A percentile compares a stretch with the other conserved stretches of the same genome.
Evolutionary conservation across 2,329 filamentous ascomycete species (phyloP).

Genomic region (Colletotrichum gigasporum): DNA sequence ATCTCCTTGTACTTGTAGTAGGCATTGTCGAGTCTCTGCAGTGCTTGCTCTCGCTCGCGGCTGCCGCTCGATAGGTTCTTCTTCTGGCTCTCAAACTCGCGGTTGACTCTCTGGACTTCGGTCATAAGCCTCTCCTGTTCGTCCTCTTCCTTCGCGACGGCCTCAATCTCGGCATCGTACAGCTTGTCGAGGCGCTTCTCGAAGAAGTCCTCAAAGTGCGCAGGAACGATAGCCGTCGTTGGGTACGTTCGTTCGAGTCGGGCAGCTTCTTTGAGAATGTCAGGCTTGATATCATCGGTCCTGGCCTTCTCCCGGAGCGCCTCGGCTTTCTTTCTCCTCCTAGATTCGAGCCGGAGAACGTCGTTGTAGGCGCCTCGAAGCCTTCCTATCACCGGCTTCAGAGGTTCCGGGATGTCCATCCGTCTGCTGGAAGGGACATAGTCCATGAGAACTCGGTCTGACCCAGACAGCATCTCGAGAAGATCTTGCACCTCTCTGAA

Average conservation of each 20-base stretch:
- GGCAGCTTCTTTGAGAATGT: conserved; percentile 84
- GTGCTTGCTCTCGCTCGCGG: conserved; percentile 80
- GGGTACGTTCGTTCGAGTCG: conserved; percentile 88
- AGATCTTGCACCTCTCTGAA: conserved; percentile 79
- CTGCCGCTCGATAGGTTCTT: conserved; percentile 72
- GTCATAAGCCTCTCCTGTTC: conserved; percentile 80
- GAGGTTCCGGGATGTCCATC: conserved; percentile 79
- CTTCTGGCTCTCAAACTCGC: conserved; percentile 78
- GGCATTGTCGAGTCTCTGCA: conserved; percentile 89
- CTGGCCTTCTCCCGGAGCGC: conserved; percentile 80
- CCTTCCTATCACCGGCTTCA: conserved; percentile 81
- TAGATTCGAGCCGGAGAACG: conserved; percentile 82
- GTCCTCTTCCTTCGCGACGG: conserved; percentile 74
- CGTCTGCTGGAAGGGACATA: conserved; percentile 88
- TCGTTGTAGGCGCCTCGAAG: conserved; percentile 87
- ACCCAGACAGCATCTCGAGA: conserved; percentile 79
- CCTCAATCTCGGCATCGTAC: conserved; percentile 82
- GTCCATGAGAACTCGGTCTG: conserved; percentile 83
- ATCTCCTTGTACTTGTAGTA: conserved; percentile 98
- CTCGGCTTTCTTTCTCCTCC: conserved; percentile 82
- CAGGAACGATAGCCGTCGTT: conserved; percentile 83
- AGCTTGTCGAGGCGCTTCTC: conserved; percentile 77
- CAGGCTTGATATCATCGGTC: conserved; percentile 87
- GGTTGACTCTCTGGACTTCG: conserved; percentile 79
- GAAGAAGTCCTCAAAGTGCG: conserved; percentile 93